Base-by-base conservation (phyloP, 2,329 filamentous ascomycete genomes). In the Penicillium sp. region DNA sequence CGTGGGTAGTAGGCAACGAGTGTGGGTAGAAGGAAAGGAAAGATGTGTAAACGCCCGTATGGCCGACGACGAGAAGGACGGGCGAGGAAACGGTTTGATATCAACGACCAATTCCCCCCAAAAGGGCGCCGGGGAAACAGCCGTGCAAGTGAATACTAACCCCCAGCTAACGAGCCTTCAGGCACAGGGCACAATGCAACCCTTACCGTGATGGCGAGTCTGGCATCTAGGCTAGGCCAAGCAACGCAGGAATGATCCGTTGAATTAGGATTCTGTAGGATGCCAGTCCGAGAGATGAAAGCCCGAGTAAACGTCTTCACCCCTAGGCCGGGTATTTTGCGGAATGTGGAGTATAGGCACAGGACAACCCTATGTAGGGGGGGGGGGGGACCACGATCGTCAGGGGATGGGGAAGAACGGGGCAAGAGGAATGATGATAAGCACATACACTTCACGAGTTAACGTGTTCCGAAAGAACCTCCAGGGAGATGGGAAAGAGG, bases 241-340 rank as follows among this genome's bases (percentile, higher is more conserved):
- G 68, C 67, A 72, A 72, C 67, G 64, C 72, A 75, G 76, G 76
- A 78, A 79, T 80, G 75, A 77, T 71, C 72, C 71, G 73, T 68
- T 71, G 73, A 73, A 72, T 68, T 70, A 56, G 65, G 70, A 72
- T 68, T 71, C 68, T 75, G 71, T 60, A 68, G 70, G 70, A 76
- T 75, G 72, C 75, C 72, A 76, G 68, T 73, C 66, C 67, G 60
- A 73, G 68, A 75, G 73, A 73, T 75, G 73, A 78, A 81, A 81
- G 76, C 62, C 79, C 79, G 79, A 81, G 75, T 76, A 68, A 81
- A 81, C 79, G 79, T 76, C 78, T 81, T 79, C 78, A 78, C 77
- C 75, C 71, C 72, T 75, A 72, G 69, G 72, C 73, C 71, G 71
- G 75, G 70, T 69, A 68, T 70, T 55, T 54, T 37, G 51, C 51